Evolutionary conservation across 441 rosid genomes (phyloP).

Genomic region (Adansonia grandidieri): DNA sequence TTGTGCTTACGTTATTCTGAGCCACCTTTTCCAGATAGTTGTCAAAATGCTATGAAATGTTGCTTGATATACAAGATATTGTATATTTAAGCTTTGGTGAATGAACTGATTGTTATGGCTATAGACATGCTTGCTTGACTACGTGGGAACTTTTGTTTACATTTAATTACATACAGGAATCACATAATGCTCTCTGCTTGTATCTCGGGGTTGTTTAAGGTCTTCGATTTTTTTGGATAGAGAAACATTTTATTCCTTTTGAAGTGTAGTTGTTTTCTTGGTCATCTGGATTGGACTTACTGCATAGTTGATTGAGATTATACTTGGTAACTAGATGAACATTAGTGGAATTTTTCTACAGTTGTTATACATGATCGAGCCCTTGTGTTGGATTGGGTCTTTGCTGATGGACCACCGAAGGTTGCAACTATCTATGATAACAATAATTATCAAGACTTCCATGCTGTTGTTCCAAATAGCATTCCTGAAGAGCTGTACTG

Average conservation of each 20-base stretch:
- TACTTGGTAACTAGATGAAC: neutral
- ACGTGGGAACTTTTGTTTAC: constrained; percentile 23
- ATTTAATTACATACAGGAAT: neutral
- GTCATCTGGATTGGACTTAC: neutral
- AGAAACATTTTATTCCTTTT: neutral
- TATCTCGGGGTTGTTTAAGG: neutral
- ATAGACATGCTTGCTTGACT: neutral
- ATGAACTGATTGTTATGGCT: neutral
- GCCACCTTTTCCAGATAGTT: neutral
- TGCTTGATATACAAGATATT: neutral
- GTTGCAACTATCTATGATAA: constrained; percentile 77
- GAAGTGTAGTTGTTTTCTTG: neutral
- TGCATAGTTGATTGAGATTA: neutral
- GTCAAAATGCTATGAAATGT: neutral
- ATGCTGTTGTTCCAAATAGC: constrained; percentile 62
- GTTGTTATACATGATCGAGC: constrained; percentile 72
- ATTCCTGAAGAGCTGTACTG: constrained; percentile 62
- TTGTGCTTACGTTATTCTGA: neutral
- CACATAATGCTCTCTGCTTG: neutral
- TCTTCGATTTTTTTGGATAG: constrained; percentile 4
- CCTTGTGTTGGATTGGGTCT: constrained; percentile 86
- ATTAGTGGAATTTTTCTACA: constrained; percentile 40
- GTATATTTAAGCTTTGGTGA: neutral
- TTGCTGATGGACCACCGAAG: constrained; percentile 88
- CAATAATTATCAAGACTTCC: constrained; percentile 76